These are phyloP conservation scores for Trichoderma simmonsii DNA, from an alignment of 2,329 filamentous ascomycete species.

Conservation along the genomic window DNA sequence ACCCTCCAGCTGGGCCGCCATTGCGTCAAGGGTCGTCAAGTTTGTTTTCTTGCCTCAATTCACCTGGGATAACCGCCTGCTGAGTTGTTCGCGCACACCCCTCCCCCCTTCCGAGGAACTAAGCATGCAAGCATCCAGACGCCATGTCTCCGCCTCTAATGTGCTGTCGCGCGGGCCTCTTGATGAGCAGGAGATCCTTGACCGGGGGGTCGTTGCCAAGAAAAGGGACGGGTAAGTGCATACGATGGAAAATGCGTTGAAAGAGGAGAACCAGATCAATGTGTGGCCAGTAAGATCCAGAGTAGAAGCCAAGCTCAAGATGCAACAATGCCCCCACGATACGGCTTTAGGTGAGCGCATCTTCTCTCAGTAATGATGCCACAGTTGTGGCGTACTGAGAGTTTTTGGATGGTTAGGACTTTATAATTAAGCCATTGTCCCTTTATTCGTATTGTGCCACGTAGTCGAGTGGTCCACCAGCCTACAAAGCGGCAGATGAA, in stretches of 20 bases:
- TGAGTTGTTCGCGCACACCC: constrained; percentile 6
- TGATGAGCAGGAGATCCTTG: constrained; percentile 36
- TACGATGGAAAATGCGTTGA: constrained; percentile 21
- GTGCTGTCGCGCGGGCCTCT: constrained; percentile 45
- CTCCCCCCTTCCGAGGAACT: constrained; percentile 32
- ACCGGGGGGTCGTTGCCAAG: constrained; percentile 26
- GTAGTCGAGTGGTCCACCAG: not conserved
- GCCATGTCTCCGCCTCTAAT: constrained; percentile 42
- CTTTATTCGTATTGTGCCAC: not conserved
- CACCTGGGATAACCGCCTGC: not conserved
- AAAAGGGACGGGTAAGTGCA: constrained; percentile 28
- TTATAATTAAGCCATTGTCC: not conserved
- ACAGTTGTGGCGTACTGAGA: not conserved
- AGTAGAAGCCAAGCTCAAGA: not conserved
- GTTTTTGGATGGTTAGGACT: not conserved
- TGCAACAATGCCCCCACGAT: not conserved
- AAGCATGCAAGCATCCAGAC: constrained; percentile 48
- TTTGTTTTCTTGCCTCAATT: constrained; percentile 1
- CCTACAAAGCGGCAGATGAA: not conserved
- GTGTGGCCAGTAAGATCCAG: not conserved
- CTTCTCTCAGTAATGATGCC: not conserved
- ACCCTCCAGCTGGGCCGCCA: not conserved
- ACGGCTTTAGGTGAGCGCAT: not conserved
- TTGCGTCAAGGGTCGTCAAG: constrained; percentile 6
- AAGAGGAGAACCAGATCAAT: constrained; percentile 1